These are phyloP conservation scores for Pseudocercospora pini-densiflorae DNA, from an alignment of 2,329 filamentous ascomycete genomes.

Conservation along the genomic window DNA sequence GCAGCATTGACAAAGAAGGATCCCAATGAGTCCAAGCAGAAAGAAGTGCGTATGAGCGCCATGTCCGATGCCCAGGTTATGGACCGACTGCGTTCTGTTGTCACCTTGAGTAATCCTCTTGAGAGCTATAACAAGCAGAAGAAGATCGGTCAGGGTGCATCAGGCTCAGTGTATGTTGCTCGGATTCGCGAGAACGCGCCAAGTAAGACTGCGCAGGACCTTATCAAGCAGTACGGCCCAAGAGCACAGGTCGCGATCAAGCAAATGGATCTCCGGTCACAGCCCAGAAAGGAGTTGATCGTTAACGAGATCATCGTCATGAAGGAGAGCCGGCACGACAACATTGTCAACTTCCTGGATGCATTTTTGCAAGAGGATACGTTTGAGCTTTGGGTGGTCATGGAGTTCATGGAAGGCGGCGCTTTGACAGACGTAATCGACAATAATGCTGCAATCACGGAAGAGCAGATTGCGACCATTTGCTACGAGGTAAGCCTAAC, in stretches of 20 bases:
- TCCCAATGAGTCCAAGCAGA: conserved; percentile 75
- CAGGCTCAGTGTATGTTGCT: conserved; percentile 96
- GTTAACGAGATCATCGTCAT: conserved; percentile 99
- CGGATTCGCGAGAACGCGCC: conserved; percentile 87
- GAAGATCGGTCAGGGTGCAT: conserved; percentile 98
- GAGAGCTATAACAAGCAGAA: conserved; percentile 98
- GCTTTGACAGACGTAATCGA: conserved; percentile 98
- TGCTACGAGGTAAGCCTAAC: conserved; percentile 78
- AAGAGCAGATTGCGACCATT: conserved; percentile 97
- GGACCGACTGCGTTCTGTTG: conserved; percentile 90
- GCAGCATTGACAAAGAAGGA: conserved; percentile 76
- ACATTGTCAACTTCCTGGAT: conserved; percentile 99
- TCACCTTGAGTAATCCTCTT: conserved; percentile 93
- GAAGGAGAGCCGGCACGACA: conserved; percentile 98
- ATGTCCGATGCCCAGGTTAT: conserved; percentile 98
- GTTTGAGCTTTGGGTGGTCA: conserved; percentile 97
- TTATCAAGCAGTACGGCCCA: conserved; percentile 78
- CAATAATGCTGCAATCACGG: conserved; percentile 90
- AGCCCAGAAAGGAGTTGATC: conserved; percentile 96
- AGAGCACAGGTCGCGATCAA: conserved; percentile 96
- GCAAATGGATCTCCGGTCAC: conserved; percentile 98
- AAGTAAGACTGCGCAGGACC: conserved; percentile 77
- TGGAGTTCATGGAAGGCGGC: conserved; percentile 99
- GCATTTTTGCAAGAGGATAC: conserved; percentile 95
- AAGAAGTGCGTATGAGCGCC: conserved; percentile 97